A percentile compares a stretch with the other conserved stretches of the same genome.
These are phyloP conservation scores for Cladosporium sphaerospermum DNA, from an alignment of 2,329 filamentous ascomycete species.

Conservation along the genomic window DNA sequence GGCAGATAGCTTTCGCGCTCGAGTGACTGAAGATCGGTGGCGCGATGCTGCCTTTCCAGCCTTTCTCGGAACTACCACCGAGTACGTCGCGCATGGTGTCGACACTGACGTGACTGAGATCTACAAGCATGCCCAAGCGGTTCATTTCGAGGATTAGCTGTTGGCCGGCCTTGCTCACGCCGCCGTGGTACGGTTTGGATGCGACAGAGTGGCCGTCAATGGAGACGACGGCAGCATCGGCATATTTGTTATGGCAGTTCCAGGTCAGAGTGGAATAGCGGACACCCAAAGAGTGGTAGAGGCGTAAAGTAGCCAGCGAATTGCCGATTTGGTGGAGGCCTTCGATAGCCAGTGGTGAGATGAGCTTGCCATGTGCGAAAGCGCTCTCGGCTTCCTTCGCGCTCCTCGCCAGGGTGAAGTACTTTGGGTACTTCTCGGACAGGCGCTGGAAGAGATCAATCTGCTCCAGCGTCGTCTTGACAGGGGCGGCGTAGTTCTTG, in stretches of 20 bases:
- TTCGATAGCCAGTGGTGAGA: conserved; percentile 75
- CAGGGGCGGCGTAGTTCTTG: conserved; percentile 60
- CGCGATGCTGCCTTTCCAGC: conserved; percentile 66
- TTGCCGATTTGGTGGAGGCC: conserved; percentile 94
- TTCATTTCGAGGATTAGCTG: conserved; percentile 83
- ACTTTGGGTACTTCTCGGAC: conserved; percentile 55
- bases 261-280: conserved; percentile 86
- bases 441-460: conserved; percentile 67
- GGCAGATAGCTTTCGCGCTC: conserved; percentile 72
- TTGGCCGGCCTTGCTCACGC: conserved; percentile 65
- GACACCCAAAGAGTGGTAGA: conserved; percentile 71
- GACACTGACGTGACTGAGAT: conserved; percentile 70
- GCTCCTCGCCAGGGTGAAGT: conserved; percentile 60
- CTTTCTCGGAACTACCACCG: conserved; percentile 40
- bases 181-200: conserved; percentile 57
- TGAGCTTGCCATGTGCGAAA: conserved; percentile 46
- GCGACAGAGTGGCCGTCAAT: conserved; percentile 37
- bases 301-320: conserved; percentile 65
- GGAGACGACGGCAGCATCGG: conserved; percentile 69
- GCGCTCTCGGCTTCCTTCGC: conserved; percentile 56
- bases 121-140: conserved; percentile 87
- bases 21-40: conserved; percentile 88
- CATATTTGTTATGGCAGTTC: conserved; percentile 87
- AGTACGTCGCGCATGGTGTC: conserved; percentile 85
- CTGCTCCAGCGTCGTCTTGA: conserved; percentile 64